These are phyloP conservation scores for Graphilbum sp. DNA, from an alignment of 2,329 filamentous ascomycete genomes.

Conservation along the genomic window DNA sequence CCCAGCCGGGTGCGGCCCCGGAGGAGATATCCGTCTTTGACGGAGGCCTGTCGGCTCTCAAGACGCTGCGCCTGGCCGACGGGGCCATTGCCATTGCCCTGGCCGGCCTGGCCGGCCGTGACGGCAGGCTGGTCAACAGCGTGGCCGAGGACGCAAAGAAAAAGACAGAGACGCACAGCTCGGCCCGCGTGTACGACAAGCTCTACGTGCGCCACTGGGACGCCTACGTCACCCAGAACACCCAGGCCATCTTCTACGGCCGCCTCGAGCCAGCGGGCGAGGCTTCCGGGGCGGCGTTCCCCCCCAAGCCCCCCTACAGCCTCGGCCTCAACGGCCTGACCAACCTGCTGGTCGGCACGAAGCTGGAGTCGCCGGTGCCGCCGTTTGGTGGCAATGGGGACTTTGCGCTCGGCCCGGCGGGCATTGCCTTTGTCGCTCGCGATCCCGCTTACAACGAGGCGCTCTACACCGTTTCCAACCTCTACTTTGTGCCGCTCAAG, in stretches of 20 bases:
- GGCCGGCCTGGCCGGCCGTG: slow-evolving; percentile 48
- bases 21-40: slow-evolving; percentile 31
- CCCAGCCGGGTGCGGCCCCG: slow-evolving; percentile 20
- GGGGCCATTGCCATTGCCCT: slow-evolving; percentile 37
- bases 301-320: slow-evolving; percentile 3
- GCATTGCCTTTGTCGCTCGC: slow-evolving; percentile 59
- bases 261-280: slow-evolving; percentile 29
- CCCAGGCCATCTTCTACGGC: slow-evolving; percentile 58
- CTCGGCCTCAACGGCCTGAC: slow-evolving; percentile 30
- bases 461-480: slow-evolving; percentile 64
- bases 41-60: slow-evolving; percentile 41
- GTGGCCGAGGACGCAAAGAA: slow-evolving; percentile 22
- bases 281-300: too few species aligned
- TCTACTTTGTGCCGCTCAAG: slow-evolving; percentile 55
- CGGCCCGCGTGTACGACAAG: slow-evolving; percentile 54
- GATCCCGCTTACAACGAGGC: slow-evolving; percentile 56
- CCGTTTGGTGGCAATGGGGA: slow-evolving; percentile 69
- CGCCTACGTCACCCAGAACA: slow-evolving; percentile 51
- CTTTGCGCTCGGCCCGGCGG: slow-evolving; percentile 54
- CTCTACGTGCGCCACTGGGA: slow-evolving; percentile 79
- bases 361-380: slow-evolving; percentile 50
- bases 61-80: slow-evolving; percentile 33
- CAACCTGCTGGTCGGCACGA: slow-evolving; percentile 47
- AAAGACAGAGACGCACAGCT: slow-evolving; percentile 39
- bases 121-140: slow-evolving; percentile 54